A percentile compares a stretch with the other conserved stretches of the same genome.
Evolutionary conservation across 192 early-diverging fungal species (phyloP).

Genomic region (Rhizophagus prolifer): DNA sequence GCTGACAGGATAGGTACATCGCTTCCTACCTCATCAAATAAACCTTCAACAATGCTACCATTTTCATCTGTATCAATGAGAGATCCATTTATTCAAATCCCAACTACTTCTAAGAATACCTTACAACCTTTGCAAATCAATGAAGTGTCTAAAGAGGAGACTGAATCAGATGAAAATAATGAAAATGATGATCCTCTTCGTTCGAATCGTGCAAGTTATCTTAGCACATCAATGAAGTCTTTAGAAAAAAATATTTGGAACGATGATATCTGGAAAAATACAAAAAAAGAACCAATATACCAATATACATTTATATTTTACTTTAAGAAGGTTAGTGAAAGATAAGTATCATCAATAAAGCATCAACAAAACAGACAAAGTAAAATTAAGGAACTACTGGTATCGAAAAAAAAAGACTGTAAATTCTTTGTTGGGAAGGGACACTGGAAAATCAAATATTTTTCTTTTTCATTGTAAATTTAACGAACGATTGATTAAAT

Average conservation of each 20-base stretch:
- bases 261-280: constrained; percentile 17
- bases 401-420: too few species aligned
- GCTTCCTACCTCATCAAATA: background rate
- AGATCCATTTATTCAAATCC: constrained; percentile 14
- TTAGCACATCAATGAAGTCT: background rate
- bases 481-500: too few species aligned
- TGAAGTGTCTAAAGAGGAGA: background rate
- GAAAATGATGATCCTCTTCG: constrained; percentile 10
- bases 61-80: background rate
- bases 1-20: background rate
- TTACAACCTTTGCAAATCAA: constrained; percentile 1
- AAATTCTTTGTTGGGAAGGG: too few species aligned
- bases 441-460: too few species aligned
- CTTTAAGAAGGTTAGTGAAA: too few species aligned
- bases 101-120: background rate
- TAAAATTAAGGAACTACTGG: too few species aligned
- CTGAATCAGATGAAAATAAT: background rate
- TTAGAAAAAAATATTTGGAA: constrained; percentile 21
- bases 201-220: constrained; percentile 5
- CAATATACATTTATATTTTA: too few species aligned
- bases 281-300: too few species aligned
- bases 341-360: too few species aligned
- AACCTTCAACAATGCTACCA: background rate
- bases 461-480: too few species aligned
- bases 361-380: too few species aligned